Evolutionary conservation across 2,329 filamentous ascomycete genomes (phyloP).

Genomic region (Apiospora malaysiana): DNA sequence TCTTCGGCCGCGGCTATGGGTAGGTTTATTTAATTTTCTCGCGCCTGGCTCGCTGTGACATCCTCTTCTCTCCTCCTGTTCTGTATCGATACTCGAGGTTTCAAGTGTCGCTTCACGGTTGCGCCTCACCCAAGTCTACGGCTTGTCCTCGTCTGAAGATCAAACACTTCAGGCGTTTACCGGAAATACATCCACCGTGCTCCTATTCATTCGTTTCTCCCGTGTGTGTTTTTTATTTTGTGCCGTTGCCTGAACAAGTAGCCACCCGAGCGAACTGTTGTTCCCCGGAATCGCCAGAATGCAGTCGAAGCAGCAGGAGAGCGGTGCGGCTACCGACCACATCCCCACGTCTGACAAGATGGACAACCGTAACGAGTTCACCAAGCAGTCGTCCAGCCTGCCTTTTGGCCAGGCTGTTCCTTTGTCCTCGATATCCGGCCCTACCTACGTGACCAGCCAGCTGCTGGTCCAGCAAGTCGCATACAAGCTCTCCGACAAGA

Average conservation of each 20-base stretch:
- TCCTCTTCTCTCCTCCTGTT: neutral
- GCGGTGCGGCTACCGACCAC: slow-evolving; percentile 1
- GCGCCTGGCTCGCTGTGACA: neutral
- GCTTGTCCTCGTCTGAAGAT: slow-evolving; percentile 3
- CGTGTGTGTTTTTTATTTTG: neutral
- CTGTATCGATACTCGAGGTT: slow-evolving; percentile 2
- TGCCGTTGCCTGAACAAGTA: neutral
- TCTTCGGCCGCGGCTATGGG: slow-evolving; percentile 11
- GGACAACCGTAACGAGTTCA: slow-evolving; percentile 36
- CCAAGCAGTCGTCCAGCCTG: slow-evolving; percentile 56
- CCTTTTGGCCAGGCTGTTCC: slow-evolving; percentile 63
- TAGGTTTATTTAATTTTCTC: neutral
- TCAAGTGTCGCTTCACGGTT: slow-evolving; percentile 15
- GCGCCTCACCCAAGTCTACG: slow-evolving; percentile 5
- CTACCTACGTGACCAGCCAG: slow-evolving; percentile 92
- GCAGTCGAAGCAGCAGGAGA: slow-evolving; percentile 37
- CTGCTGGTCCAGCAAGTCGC: slow-evolving; percentile 94
- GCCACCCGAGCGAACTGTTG: neutral
- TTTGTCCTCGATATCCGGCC: slow-evolving; percentile 73
- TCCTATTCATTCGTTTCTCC: slow-evolving; percentile 1
- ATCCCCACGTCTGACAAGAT: slow-evolving; percentile 33
- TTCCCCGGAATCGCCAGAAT: slow-evolving; percentile 25
- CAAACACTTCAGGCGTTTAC: neutral
- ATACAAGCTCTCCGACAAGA: slow-evolving; percentile 93
- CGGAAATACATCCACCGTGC: neutral